Conservation (phyloP, 2,329 filamentous ascomycete genomes). For the Penicillium olsonii region DNA sequence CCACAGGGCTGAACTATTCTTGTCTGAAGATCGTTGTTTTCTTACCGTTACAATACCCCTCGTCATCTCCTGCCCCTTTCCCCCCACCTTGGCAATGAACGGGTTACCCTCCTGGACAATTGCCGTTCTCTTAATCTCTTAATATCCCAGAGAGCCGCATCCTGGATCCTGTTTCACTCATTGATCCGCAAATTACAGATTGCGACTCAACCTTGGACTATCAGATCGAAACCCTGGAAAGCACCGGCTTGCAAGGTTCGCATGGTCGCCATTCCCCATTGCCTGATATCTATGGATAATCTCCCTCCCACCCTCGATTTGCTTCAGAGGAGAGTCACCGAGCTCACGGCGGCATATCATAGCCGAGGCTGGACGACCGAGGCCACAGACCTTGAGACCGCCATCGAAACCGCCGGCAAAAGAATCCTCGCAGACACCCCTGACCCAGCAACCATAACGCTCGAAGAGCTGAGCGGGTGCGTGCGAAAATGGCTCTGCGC, state of each 20-base stretch:
- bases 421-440: background rate
- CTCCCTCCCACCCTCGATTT: background rate
- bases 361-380: slow-evolving; percentile 1
- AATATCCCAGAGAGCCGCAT: background rate
- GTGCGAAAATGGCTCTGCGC: slow-evolving; percentile 3
- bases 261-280: background rate
- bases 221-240: background rate
- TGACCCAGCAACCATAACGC: slow-evolving; percentile 1
- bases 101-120: background rate
- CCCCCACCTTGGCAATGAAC: slow-evolving; percentile 8
- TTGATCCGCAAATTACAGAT: background rate
- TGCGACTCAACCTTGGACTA: background rate
- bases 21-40: background rate
- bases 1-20: background rate
- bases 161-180: background rate
- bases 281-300: slow-evolving; percentile 8
- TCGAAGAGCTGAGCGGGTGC: slow-evolving; percentile 6
- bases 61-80: background rate
- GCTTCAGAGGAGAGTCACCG: slow-evolving; percentile 3
- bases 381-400: background rate
- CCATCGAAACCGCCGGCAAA: slow-evolving; percentile 1
- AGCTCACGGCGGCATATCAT: slow-evolving; percentile 1
- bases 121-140: background rate
- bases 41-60: slow-evolving; percentile 5
- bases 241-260: too few relatives aligned